A percentile compares a stretch with the other conserved stretches of the same genome.
Conservation (phyloP, 2,329 filamentous ascomycete genomes). For the Endocalyx cinctus region DNA sequence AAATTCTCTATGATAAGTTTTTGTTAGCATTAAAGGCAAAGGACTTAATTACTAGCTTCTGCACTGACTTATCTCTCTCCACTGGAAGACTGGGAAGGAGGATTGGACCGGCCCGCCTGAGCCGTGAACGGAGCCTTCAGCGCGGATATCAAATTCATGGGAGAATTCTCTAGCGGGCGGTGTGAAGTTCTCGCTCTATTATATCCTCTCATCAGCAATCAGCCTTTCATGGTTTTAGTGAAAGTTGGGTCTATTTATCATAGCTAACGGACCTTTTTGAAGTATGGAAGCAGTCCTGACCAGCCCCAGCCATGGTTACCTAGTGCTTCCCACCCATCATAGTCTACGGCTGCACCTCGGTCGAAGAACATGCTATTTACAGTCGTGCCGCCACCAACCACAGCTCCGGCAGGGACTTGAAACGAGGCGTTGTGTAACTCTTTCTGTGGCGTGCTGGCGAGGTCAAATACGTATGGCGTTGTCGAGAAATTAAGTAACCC, state of each 20-base stretch:
- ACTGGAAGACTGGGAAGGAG: neutral
- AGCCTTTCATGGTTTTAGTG: too few relatives aligned
- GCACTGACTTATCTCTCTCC: neutral
- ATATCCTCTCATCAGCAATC: too few relatives aligned
- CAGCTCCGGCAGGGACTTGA: constrained; percentile 2
- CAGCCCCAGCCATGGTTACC: constrained; percentile 2
- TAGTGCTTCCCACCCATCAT: constrained; percentile 1
- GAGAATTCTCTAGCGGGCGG: neutral
- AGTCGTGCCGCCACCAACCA: constrained; percentile 8
- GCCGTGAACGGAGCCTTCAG: neutral
- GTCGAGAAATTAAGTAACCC: neutral
- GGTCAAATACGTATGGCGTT: constrained; percentile 3
- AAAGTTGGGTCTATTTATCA: too few relatives aligned
- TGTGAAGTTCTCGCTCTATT: neutral
- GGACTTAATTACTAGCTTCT: too few relatives aligned
- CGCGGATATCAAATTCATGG: neutral
- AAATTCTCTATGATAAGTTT: constrained; percentile 8
- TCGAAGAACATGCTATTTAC: constrained; percentile 1
- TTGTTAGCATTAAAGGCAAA: neutral
- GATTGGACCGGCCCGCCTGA: neutral
- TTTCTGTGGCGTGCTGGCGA: constrained; percentile 3
- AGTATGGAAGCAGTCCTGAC: constrained; percentile 2
- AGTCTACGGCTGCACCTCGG: constrained; percentile 1
- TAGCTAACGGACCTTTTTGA: neutral
- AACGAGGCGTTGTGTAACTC: neutral